These are phyloP conservation scores for Penicillium egyptiacum DNA, from an alignment of 495 filamentous ascomycete species.

Conservation along the genomic window DNA sequence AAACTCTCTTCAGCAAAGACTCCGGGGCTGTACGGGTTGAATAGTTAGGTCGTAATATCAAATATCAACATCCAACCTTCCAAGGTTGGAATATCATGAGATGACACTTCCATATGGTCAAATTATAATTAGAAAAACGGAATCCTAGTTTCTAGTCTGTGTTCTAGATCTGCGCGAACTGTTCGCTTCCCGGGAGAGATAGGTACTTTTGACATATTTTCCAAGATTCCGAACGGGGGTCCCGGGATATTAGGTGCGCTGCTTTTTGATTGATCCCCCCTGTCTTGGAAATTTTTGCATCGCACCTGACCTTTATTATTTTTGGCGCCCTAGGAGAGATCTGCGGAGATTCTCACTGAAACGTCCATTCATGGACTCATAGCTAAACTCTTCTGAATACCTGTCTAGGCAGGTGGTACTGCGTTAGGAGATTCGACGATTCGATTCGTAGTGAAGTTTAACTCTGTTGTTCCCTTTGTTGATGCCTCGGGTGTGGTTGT, in stretches of 20 bases:
- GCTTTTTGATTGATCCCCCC: not conserved
- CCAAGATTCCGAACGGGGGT: not conserved
- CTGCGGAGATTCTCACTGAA: not conserved
- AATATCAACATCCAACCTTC: not conserved
- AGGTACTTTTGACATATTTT: conserved; percentile 7
- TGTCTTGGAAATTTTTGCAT: not conserved
- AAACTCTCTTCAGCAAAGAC: not conserved
- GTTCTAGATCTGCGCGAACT: conserved; percentile 8
- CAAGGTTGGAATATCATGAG: not conserved
- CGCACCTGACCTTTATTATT: conserved; percentile 6
- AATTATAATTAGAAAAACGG: conserved; percentile 2
- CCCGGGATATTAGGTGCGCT: not conserved
- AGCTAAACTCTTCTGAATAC: not conserved
- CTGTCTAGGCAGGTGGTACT: conserved; percentile 8
- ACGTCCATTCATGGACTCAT: not conserved
- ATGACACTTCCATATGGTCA: conserved; percentile 1
- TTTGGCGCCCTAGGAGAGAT: conserved; percentile 2
- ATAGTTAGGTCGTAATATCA: not conserved
- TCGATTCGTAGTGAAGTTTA: not conserved
- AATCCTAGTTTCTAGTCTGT: conserved; percentile 1
- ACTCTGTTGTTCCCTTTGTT: not conserved
- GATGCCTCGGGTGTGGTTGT: not conserved
- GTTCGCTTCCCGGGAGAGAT: not conserved
- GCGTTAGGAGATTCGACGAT: not conserved
- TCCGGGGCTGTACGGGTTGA: not conserved